These are phyloP conservation scores for Bauhinia variegata DNA, from an alignment of 306 rosid genomes.

Conservation along the genomic window DNA sequence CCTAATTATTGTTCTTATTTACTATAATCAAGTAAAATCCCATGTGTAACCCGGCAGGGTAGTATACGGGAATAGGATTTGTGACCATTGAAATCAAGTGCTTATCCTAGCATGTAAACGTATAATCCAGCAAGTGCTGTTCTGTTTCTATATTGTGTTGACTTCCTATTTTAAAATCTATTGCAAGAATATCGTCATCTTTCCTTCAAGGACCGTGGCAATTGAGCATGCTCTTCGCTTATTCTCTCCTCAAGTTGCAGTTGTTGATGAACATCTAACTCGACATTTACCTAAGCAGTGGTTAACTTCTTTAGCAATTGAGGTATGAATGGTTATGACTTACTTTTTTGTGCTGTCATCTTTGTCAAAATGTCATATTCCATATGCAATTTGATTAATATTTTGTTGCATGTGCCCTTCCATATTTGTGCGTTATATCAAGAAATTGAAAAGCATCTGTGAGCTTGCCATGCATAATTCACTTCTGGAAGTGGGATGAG, in stretches of 20 bases:
- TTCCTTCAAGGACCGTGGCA: slow-evolving; percentile 91
- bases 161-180: slow-evolving; percentile 44
- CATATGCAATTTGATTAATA: slow-evolving; percentile 1
- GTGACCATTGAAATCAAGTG: slow-evolving; percentile 5
- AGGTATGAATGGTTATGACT: slow-evolving; percentile 55
- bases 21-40: slow-evolving; percentile 24
- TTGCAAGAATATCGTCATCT: slow-evolving; percentile 83
- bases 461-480: neutral
- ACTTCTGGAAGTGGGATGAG: slow-evolving; percentile 14
- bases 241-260: slow-evolving; percentile 89
- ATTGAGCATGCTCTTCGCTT: slow-evolving; percentile 92
- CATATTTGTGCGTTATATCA: neutral
- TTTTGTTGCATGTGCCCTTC: neutral
- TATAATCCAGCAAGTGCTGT: neutral
- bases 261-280: slow-evolving; percentile 95
- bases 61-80: slow-evolving; percentile 5
- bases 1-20: slow-evolving; percentile 20
- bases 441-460: neutral
- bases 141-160: slow-evolving; percentile 39
- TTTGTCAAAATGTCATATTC: neutral
- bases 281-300: slow-evolving; percentile 82
- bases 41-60: slow-evolving; percentile 17
- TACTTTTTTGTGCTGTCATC: slow-evolving; percentile 11
- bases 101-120: neutral
- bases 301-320: slow-evolving; percentile 74